phyloP scores from a whole-genome alignment of 192 early-diverging fungal genomes.

The Backusella morwellensis region DNA sequence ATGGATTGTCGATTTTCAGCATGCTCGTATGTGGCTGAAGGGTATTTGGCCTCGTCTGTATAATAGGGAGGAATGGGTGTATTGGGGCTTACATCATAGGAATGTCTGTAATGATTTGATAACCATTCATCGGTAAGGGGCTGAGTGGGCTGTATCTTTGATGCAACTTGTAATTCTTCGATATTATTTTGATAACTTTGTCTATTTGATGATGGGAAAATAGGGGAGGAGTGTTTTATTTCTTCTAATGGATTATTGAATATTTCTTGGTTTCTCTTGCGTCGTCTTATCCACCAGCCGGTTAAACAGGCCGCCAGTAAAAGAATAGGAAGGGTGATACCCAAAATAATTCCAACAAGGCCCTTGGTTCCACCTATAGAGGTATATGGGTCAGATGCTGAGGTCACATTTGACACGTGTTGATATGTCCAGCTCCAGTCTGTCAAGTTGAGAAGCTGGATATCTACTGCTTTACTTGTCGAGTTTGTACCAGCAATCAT shows the following conservation, averaged over 20 bases:
- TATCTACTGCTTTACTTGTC: constrained; percentile 4
- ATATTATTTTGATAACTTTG: not conserved
- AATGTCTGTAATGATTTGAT: not conserved
- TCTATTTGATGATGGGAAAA: not conserved
- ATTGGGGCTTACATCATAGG: not conserved
- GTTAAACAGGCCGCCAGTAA: constrained; percentile 4
- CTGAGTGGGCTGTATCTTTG: not conserved
- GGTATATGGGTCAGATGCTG: not conserved
- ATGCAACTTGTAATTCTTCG: not conserved
- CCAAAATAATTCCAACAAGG: not conserved
- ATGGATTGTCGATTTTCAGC: not conserved
- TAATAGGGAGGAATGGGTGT: not conserved
- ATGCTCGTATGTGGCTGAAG: not conserved
- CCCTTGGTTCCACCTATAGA: not conserved
- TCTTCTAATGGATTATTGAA: not conserved
- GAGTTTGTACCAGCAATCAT: constrained; percentile 11
- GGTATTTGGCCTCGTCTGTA: not conserved
- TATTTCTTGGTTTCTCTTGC: not conserved
- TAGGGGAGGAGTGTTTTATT: not conserved
- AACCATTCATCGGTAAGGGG: constrained; percentile 5
- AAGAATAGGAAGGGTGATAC: not conserved
- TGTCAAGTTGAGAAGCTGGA: not conserved
- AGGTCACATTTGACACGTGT: not conserved
- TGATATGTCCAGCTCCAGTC: constrained; percentile 8
- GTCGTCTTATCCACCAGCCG: not conserved